Evolutionary conservation across 345 rosid species (phyloP).

Genomic region (Passiflora organensis): DNA sequence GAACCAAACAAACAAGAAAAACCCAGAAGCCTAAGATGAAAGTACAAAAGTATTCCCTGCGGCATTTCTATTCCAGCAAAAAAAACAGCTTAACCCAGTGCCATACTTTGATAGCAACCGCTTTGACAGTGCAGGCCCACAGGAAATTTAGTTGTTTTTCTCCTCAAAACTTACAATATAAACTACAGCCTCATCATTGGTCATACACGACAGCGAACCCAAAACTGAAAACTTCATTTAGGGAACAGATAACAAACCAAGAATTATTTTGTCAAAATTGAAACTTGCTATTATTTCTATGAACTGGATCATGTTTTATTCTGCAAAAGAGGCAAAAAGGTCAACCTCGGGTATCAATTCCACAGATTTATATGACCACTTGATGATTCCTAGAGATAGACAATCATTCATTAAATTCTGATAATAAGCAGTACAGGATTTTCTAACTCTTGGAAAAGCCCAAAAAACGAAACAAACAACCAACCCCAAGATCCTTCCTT

Average conservation of each 20-base stretch:
- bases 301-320: no score
- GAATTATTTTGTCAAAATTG: no score
- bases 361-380: not conserved
- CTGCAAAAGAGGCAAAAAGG: not conserved
- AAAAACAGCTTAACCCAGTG: conserved; percentile 23
- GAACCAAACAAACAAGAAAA: conserved; percentile 34
- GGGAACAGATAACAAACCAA: no score
- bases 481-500: conserved; percentile 1
- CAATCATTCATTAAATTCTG: not conserved
- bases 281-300: no score
- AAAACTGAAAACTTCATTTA: no score
- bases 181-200: conserved; percentile 2
- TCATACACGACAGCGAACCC: no score
- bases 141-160: conserved; percentile 12
- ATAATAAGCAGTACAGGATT: conserved; percentile 6
- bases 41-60: conserved; percentile 32
- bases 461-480: not conserved
- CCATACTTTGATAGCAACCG: conserved; percentile 40
- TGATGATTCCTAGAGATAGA: not conserved
- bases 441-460: conserved; percentile 5
- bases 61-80: conserved; percentile 43
- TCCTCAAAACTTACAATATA: conserved; percentile 21
- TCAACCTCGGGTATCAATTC: conserved; percentile 6
- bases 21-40: conserved; percentile 41
- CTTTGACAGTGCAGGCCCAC: conserved; percentile 57